Evolutionary conservation across 345 rosid species (phyloP).

Genomic region (Moringa oleifera): DNA sequence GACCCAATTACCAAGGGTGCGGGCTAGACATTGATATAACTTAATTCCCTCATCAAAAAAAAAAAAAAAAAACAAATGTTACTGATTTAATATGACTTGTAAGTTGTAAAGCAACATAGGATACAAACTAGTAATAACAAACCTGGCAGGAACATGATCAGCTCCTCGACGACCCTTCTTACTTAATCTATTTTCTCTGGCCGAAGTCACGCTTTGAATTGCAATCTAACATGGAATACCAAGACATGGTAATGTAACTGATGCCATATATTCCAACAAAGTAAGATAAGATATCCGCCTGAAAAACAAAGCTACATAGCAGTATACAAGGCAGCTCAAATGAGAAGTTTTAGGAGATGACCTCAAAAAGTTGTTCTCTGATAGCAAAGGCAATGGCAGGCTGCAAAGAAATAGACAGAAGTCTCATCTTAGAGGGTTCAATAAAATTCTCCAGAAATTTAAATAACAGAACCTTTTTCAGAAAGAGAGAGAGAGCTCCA

Average conservation of each 20-base stretch:
- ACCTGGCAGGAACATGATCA: constrained; percentile 74
- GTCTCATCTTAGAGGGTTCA: neutral
- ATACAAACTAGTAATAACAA: constrained; percentile 4
- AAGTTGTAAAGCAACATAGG: neutral
- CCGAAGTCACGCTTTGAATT: constrained; percentile 78
- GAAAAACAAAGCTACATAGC: constrained; percentile 11
- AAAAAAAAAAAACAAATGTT: neutral
- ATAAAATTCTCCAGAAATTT: no score
- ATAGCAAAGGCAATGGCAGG: constrained; percentile 95
- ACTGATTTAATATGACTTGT: neutral
- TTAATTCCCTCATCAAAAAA: no score
- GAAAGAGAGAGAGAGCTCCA: no score
- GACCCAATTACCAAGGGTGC: neutral
- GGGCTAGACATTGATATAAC: neutral
- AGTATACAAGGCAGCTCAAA: neutral
- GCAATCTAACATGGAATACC: constrained; percentile 52
- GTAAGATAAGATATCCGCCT: neutral
- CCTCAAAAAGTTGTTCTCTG: constrained; percentile 97
- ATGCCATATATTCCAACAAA: neutral
- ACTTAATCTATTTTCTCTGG: constrained; percentile 75
- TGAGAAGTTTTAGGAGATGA: constrained; percentile 8
- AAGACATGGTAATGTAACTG: neutral
- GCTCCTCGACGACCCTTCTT: constrained; percentile 83
- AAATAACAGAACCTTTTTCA: no score
- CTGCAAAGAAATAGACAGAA: constrained; percentile 41